Evolutionary conservation across 495 filamentous ascomycete species (phyloP), one percentile per base, ranked within the genome.

Genomic region (Cercophora newfieldiana): DNA sequence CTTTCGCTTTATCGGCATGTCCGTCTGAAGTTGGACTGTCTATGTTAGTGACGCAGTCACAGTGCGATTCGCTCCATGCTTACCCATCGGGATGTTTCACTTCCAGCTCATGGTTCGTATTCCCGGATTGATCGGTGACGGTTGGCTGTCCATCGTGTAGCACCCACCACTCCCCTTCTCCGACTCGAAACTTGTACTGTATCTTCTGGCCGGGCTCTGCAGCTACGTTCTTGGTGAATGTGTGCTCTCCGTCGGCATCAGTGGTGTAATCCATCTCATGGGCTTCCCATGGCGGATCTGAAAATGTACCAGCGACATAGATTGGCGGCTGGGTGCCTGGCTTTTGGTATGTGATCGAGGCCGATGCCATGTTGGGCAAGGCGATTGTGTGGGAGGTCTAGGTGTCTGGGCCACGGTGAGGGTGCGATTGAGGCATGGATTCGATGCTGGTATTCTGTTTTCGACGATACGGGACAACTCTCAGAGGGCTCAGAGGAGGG

Each of bases 111-210:
- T 88, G 88, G 75, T 89, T 89, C 59, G 75, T 73, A 72, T 87
- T 88, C 31, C 88, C 88, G 8, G 61, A 58, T 12, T 78, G 74
- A 66, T 90, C 88, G 47, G 79, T 82, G 3, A 78, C 85, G n/a
- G 77, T 86, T 1, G 82, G 78, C 5, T 76, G 74, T 37, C 72
- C 72, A 25, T 89, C 84, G 61, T 90, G 83, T 54, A 88, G 70
- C 3, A 86, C 82, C 90, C 89, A 90, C 84, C 85, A 87, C 67
- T 90, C 82, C 31, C 84, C 84, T 2, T 75, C 54, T 5, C 87
- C 89, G 58, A 90, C 73, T 24, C 88, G 82, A 70, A 92, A 90
- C 72, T 91, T 90, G 78, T 91, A 92, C 68, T 89, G 85, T 65
- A 88, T 85, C 64, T 84, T 74, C 21, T 78, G 76, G 22, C 77